Percentiles rank a stretch among this genome's conserved stretches.
These are phyloP conservation scores for Ceraceosorus guamensis DNA, from an alignment of 1,284 basidiomycete genomes.

Conservation along the genomic window DNA sequence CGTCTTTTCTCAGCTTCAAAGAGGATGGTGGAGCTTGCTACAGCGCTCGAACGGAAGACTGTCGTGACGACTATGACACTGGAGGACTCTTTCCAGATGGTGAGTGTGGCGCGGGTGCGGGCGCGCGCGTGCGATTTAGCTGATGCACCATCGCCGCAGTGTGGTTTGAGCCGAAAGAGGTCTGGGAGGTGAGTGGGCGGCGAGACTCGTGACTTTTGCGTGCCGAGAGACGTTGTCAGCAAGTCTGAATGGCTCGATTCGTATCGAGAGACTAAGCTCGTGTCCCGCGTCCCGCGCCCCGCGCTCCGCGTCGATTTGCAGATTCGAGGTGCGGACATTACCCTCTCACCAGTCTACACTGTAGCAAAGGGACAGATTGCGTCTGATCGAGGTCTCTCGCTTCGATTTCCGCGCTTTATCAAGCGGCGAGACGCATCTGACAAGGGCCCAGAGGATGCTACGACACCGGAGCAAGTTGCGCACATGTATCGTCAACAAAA, in stretches of 20 bases:
- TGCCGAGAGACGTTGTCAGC: too few relatives aligned
- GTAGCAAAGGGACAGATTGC: slow-evolving; percentile 65
- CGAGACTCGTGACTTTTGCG: too few relatives aligned
- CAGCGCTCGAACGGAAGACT: slow-evolving; percentile 9
- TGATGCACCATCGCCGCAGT: neutral
- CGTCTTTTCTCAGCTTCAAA: slow-evolving; percentile 6
- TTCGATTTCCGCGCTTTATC: slow-evolving; percentile 51
- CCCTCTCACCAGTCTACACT: slow-evolving; percentile 76
- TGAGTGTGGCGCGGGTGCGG: slow-evolving; percentile 12
- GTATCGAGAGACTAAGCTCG: too few relatives aligned
- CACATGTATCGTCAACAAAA: slow-evolving; percentile 37
- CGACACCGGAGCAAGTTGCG: slow-evolving; percentile 27
- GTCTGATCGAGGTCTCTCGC: slow-evolving; percentile 57
- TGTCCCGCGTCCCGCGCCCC: too few relatives aligned
- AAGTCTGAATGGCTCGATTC: too few relatives aligned
- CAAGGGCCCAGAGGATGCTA: slow-evolving; percentile 31
- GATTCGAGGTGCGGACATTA: slow-evolving; percentile 72
- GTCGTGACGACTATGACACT: slow-evolving; percentile 13
- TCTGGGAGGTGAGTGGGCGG: too few relatives aligned
- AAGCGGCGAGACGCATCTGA: slow-evolving; percentile 27
- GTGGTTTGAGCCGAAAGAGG: slow-evolving; percentile 70
- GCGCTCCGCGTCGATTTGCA: too few relatives aligned
- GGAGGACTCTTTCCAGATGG: slow-evolving; percentile 70
- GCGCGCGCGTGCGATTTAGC: too few relatives aligned
- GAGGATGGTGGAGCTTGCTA: slow-evolving; percentile 33